These are phyloP conservation scores for Monosporascus sp. DNA, from an alignment of 2,329 filamentous ascomycete genomes.

Conservation along the genomic window DNA sequence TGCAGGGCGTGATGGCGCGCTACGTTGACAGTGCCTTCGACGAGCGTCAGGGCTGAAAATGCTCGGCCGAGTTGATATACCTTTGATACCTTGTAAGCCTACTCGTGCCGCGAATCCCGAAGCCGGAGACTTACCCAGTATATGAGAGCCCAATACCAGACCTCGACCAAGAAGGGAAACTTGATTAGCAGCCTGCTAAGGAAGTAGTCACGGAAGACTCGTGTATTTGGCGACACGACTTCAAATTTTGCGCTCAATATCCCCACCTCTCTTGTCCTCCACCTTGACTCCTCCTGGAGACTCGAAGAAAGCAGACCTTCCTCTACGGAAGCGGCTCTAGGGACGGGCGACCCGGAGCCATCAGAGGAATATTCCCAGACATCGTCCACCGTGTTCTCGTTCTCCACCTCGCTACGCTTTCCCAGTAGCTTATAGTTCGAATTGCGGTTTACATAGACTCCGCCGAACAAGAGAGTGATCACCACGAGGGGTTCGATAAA, in stretches of 20 bases:
- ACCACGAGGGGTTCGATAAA: constrained; percentile 37
- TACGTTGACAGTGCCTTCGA: constrained; percentile 62
- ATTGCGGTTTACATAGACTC: constrained; percentile 38
- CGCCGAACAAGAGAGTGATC: constrained; percentile 37
- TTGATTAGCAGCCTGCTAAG: constrained; percentile 59
- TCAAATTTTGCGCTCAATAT: constrained; percentile 39
- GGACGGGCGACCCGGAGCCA: constrained; percentile 6
- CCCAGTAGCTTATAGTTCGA: constrained; percentile 26
- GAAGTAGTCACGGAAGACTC: constrained; percentile 51
- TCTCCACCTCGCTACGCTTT: neutral
- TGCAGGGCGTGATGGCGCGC: constrained; percentile 64
- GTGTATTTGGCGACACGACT: constrained; percentile 56
- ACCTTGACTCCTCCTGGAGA: constrained; percentile 20
- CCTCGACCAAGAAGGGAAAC: constrained; percentile 68
- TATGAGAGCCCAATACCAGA: constrained; percentile 72
- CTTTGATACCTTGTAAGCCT: constrained; percentile 30
- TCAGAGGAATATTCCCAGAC: neutral
- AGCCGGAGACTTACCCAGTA: constrained; percentile 57
- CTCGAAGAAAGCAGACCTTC: constrained; percentile 22
- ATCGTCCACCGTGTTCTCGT: constrained; percentile 1
- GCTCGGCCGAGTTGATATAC: constrained; percentile 71
- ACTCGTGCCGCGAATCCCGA: neutral
- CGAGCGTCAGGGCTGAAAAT: constrained; percentile 63
- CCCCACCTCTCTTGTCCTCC: constrained; percentile 11
- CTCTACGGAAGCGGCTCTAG: constrained; percentile 43